Conservation (phyloP, 257 asterid genomes). For the Przewalskia tangutica region DNA sequence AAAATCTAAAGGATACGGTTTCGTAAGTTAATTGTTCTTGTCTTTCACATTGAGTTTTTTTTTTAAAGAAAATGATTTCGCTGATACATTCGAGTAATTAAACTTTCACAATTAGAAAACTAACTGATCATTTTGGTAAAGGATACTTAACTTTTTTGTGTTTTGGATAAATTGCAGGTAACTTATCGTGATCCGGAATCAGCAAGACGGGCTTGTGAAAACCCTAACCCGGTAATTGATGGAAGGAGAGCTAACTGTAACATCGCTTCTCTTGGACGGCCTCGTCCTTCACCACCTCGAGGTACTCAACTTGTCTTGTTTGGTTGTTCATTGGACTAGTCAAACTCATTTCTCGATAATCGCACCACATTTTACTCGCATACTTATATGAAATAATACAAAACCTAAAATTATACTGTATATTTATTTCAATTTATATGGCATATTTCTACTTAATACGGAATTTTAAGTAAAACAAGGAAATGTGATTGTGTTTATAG, state of each 20-base stretch:
- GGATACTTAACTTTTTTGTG: background rate
- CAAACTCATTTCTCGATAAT: background rate
- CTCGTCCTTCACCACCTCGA: conserved; percentile 80
- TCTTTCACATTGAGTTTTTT: background rate
- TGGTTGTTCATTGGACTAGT: background rate
- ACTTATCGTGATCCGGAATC: conserved; percentile 91
- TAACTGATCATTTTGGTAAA: background rate
- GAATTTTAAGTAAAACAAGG: too few species aligned
- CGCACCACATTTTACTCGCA: background rate
- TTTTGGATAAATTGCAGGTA: conserved; percentile 29
- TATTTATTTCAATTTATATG: too few species aligned
- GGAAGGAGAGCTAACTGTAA: conserved; percentile 95
- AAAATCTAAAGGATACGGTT: conserved; percentile 94
- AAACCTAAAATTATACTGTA: too few species aligned
- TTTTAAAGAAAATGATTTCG: too few species aligned
- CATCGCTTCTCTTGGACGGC: conserved; percentile 86
- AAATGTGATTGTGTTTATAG: too few species aligned
- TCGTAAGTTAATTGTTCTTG: conserved; percentile 33
- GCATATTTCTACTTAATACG: too few species aligned
- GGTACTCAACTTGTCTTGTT: conserved; percentile 17
- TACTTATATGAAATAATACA: background rate
- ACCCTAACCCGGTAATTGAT: conserved; percentile 85
- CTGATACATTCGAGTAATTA: too few species aligned
- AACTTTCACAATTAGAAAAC: background rate
- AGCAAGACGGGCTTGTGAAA: conserved; percentile 63